phyloP scores from a whole-genome alignment of 352 stramenopile genomes.

The Phytophthora pisi region DNA sequence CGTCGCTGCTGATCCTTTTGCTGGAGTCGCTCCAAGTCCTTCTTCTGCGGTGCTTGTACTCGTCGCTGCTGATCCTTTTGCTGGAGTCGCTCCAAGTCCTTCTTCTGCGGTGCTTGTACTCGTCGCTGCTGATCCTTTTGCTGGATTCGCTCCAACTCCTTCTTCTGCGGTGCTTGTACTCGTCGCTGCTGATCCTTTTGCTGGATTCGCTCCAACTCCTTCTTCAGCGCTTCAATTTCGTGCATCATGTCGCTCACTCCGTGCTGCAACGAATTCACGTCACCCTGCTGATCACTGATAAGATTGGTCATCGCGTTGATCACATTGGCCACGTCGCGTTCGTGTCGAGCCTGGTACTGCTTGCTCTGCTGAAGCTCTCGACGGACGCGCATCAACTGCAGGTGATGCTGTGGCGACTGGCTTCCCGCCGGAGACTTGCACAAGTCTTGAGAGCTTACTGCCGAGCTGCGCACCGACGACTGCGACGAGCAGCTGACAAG shows the following conservation, averaged over 20 bases:
- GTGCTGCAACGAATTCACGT: conserved; percentile 27
- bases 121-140: conserved; percentile 15
- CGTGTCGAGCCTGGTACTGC: conserved; percentile 24
- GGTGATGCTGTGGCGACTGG: conserved; percentile 22
- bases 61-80: conserved; percentile 15
- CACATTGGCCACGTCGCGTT: conserved; percentile 45
- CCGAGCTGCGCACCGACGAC: conserved; percentile 14
- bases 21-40: conserved; percentile 11
- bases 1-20: conserved; percentile 15
- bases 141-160: conserved; percentile 11
- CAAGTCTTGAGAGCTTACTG: conserved; percentile 3
- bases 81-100: conserved; percentile 24
- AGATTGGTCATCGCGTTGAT: conserved; percentile 51
- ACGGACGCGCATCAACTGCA: conserved; percentile 31
- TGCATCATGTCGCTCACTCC: conserved; percentile 22
- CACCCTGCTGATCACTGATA: conserved; percentile 52
- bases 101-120: conserved; percentile 10
- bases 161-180: conserved; percentile 7
- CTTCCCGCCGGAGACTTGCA: neutral
- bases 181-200: conserved; percentile 15
- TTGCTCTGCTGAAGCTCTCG: conserved; percentile 33
- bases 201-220: conserved; percentile 24
- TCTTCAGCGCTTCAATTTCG: conserved; percentile 29
- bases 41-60: conserved; percentile 7
- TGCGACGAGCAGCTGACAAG: conserved; percentile 33